A percentile compares a stretch with the other conserved stretches of the same genome.
phyloP scores from a whole-genome alignment of 176 grass and related monocot species.

The Avena atlantica region DNA sequence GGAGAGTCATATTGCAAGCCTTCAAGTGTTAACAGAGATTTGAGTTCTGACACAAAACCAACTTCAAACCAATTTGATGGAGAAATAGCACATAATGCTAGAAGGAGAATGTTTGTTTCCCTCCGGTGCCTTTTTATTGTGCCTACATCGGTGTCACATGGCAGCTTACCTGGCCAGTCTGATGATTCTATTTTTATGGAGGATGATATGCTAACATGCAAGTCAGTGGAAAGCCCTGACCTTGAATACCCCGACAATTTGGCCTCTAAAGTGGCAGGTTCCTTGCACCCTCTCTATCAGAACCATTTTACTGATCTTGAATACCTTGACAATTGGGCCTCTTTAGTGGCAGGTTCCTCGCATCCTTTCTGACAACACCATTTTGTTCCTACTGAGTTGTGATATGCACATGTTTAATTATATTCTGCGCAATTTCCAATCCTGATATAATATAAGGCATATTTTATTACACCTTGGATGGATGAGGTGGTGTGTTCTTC shows the following conservation, averaged over 20 bases:
- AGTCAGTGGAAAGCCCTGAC: conserved; percentile 60
- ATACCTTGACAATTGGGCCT: no score
- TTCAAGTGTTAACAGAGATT: background rate
- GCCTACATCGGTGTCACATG: background rate
- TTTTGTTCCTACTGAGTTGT: no score
- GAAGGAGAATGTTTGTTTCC: conserved; percentile 23
- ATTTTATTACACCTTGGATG: no score
- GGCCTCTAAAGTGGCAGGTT: conserved; percentile 52
- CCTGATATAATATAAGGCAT: no score
- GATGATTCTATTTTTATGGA: conserved; percentile 47
- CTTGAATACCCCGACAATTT: conserved; percentile 63
- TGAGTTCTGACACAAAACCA: background rate
- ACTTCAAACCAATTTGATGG: conserved; percentile 23
- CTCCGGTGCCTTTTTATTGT: conserved; percentile 1
- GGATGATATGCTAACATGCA: background rate
- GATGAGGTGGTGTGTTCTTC: no score
- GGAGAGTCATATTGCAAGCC: conserved; percentile 27
- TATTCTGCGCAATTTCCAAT: no score
- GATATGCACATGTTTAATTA: no score
- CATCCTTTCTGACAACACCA: no score
- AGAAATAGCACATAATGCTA: conserved; percentile 14
- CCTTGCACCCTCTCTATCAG: conserved; percentile 41
- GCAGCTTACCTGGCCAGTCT: background rate
- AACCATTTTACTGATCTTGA: no score
- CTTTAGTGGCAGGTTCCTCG: no score